A percentile compares a stretch with the other conserved stretches of the same genome.
Conservation (phyloP, 805 yeast genomes). For the Phaffomyces antillensis region DNA sequence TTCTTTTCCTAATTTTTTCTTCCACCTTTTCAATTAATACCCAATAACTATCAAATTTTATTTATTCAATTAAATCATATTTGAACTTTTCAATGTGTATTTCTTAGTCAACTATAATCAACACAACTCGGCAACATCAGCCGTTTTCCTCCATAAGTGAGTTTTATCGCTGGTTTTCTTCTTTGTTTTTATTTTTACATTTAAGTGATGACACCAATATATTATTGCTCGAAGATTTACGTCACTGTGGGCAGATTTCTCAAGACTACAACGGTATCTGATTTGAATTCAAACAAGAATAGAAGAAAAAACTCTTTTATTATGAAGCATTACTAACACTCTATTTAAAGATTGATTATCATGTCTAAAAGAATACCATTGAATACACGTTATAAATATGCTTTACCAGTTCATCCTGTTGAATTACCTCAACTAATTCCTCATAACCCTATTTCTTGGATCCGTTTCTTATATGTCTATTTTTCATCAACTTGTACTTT, state of each 20-base stretch:
- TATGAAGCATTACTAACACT: background rate
- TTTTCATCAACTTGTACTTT: conserved; percentile 16
- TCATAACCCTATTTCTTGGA: conserved; percentile 66
- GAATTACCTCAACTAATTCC: conserved; percentile 47
- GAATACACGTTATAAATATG: conserved; percentile 34
- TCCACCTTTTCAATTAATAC: too few species aligned
- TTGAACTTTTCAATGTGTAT: background rate
- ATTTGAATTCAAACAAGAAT: conserved; percentile 17
- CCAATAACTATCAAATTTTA: background rate
- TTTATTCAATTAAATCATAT: background rate
- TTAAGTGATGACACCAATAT: conserved; percentile 24
- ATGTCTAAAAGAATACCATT: conserved; percentile 29
- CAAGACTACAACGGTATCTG: conserved; percentile 99
- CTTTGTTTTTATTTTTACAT: background rate
- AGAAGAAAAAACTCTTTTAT: background rate
- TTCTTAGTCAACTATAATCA: background rate
- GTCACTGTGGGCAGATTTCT: conserved; percentile 66
- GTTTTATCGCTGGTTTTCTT: background rate
- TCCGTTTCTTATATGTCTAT: conserved; percentile 35
- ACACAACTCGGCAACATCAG: background rate
- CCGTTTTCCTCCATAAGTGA: background rate
- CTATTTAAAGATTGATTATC: background rate
- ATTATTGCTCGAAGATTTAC: conserved; percentile 37
- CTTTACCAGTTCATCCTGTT: conserved; percentile 50
- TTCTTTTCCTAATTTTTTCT: too few species aligned